phyloP scores from a whole-genome alignment of 2,329 filamentous ascomycete species.

The Paramyrothecium sp. region DNA sequence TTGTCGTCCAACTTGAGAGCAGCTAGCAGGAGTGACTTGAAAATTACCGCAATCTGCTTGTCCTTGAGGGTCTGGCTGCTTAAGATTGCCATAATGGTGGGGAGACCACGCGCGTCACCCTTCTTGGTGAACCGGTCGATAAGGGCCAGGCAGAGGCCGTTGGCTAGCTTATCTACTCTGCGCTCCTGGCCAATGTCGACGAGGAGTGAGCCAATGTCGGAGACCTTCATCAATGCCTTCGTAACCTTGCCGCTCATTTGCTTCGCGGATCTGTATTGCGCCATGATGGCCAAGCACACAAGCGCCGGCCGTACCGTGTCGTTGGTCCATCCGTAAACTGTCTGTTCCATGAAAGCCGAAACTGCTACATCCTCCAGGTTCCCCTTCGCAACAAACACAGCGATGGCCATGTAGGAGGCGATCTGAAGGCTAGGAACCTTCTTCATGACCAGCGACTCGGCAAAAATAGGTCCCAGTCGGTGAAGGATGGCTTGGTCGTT shows the following conservation, averaged over 20 bases:
- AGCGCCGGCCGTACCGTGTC: slow-evolving; percentile 74
- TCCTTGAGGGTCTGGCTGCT: slow-evolving; percentile 59
- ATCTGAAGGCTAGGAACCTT: slow-evolving; percentile 77
- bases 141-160: slow-evolving; percentile 67
- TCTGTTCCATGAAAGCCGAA: slow-evolving; percentile 86
- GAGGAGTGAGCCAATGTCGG: slow-evolving; percentile 58
- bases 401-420: slow-evolving; percentile 87
- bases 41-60: slow-evolving; percentile 61
- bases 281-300: slow-evolving; percentile 76
- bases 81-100: slow-evolving; percentile 61
- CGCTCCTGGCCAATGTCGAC: slow-evolving; percentile 62
- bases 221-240: slow-evolving; percentile 65
- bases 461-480: slow-evolving; percentile 65
- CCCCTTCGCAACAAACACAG: slow-evolving; percentile 81
- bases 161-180: slow-evolving; percentile 68
- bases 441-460: slow-evolving; percentile 73
- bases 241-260: slow-evolving; percentile 69
- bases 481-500: slow-evolving; percentile 78
- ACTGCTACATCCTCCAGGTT: slow-evolving; percentile 75
- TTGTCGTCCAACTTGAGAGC: slow-evolving; percentile 57
- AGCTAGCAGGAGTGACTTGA: slow-evolving; percentile 63
- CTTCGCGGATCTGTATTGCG: slow-evolving; percentile 72
- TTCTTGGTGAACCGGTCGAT: slow-evolving; percentile 62
- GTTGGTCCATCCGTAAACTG: slow-evolving; percentile 72
- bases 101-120: slow-evolving; percentile 54